These are phyloP conservation scores for Jaenimonas drosophilae DNA, from an alignment of 208 protist genomes.

Conservation along the genomic window DNA sequence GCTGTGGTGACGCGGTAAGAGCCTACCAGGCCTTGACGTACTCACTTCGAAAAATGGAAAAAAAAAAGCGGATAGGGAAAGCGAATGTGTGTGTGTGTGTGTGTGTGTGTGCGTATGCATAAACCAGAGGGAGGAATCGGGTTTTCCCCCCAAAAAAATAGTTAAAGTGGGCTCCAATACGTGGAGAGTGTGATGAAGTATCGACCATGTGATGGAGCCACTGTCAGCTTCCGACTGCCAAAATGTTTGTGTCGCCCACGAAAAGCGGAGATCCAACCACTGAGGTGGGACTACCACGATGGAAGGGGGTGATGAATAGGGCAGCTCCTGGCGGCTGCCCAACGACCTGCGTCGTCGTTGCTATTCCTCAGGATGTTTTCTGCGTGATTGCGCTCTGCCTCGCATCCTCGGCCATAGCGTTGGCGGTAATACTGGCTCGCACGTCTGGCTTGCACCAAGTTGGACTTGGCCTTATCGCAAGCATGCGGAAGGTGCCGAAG, in stretches of 20 bases:
- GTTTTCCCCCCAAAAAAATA: too few species aligned
- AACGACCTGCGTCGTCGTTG: background rate
- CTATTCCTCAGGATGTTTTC: background rate
- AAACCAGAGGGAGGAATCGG: too few species aligned
- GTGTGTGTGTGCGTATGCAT: too few species aligned
- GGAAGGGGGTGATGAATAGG: conserved; percentile 2
- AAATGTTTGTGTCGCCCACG: too few species aligned
- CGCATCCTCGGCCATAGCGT: conserved; percentile 35
- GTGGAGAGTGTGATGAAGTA: too few species aligned
- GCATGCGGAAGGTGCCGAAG: conserved; percentile 31
- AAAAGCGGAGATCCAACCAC: too few species aligned
- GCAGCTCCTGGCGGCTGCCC: conserved; percentile 3
- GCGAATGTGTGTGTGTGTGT: background rate
- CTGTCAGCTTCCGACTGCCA: too few species aligned
- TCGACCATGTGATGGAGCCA: too few species aligned
- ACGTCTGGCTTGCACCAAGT: conserved; percentile 27
- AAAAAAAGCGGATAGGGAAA: conserved; percentile 4
- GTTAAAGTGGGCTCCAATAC: too few species aligned
- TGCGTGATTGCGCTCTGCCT: conserved; percentile 27
- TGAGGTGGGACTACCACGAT: too few species aligned
- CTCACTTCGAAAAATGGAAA: conserved; percentile 2
- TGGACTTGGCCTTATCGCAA: conserved; percentile 40
- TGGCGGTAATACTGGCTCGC: conserved; percentile 59
- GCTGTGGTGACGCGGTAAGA: too few species aligned
- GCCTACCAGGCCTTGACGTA: too few species aligned